Evolutionary conservation across 129 eudicot species (phyloP), one percentile per base, ranked within the genome.

Genomic region (Heracleum sosnowskyi): DNA sequence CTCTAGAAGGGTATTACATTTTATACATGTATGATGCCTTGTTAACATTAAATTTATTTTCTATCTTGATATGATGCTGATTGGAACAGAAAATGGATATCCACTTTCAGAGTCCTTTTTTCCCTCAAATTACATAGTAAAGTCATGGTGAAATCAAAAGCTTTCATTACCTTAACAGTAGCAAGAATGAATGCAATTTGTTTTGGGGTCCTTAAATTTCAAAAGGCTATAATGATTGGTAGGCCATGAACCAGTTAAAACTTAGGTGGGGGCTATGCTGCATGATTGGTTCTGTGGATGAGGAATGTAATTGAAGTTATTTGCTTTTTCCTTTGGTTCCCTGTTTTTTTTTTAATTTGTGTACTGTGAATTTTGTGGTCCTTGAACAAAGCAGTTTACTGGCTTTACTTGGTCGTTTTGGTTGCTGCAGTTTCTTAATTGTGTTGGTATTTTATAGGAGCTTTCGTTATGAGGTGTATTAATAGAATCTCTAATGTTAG

Each of bases 181-280:
- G 28, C 53, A 75, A 71, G 81, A 72, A 37, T 85, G 47, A 20
- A 33, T 80, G 28, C 44, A 64, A 26, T 66, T 42, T 73, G 79
- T 76, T 78, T 69, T 79, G 16, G 45, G 71, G 69, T 44, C 33
- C 41, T 60, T 81, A 64, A 80, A 66, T 46, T 47, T 55, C 73
- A 39, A 77, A 69, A 41, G 76, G 68, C 68, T 76, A 24, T 75
- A 76, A 81, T 75, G 70, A 81, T 81, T 81, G 84, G 80, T 69
- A 51, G 84, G 84, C 57, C 76, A 31, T 51, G 26, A 34, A 31
- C 73, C 44, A 33, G 11, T 20, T 41, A 40, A 81, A 28, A 75
- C 42, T 35, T 18, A n/a, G 78, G 71, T 66, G 80, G 80, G 80
- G 84, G 41, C 77, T 76, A 39, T 62, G 76, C 77, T 47, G 33